phyloP scores from a whole-genome alignment of 805 yeast species.

The Grigorovia jiainica region DNA sequence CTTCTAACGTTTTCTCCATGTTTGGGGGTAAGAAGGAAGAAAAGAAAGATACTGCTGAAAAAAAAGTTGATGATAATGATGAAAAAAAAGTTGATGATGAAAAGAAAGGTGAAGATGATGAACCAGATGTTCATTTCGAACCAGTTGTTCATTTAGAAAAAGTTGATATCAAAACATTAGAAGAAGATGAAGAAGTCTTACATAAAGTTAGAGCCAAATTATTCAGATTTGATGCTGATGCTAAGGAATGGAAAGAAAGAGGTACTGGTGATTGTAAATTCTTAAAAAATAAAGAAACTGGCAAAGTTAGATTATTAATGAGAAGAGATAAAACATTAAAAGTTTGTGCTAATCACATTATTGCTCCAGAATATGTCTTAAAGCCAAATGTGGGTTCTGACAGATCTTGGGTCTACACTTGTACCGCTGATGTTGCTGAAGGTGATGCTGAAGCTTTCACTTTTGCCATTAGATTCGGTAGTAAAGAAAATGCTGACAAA shows the following conservation, averaged over 20 bases:
- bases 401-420: slow-evolving; percentile 96
- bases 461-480: slow-evolving; percentile 90
- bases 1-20: slow-evolving; percentile 84
- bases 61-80: slow-evolving; percentile 20
- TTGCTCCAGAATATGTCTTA: slow-evolving; percentile 71
- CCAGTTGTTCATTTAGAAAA: slow-evolving; percentile 91
- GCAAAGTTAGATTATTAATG: slow-evolving; percentile 87
- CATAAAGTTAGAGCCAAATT: slow-evolving; percentile 90
- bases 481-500: slow-evolving; percentile 86
- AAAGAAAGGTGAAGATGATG: slow-evolving; percentile 34
- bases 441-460: slow-evolving; percentile 95
- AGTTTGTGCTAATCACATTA: slow-evolving; percentile 94
- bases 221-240: slow-evolving; percentile 77
- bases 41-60: slow-evolving; percentile 30
- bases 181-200: slow-evolving; percentile 76
- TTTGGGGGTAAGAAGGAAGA: slow-evolving; percentile 84
- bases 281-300: slow-evolving; percentile 74
- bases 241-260: slow-evolving; percentile 97
- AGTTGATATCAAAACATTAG: slow-evolving; percentile 93
- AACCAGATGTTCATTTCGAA: slow-evolving; percentile 74
- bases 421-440: slow-evolving; percentile 89
- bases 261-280: slow-evolving; percentile 98
- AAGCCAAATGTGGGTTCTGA: slow-evolving; percentile 94
- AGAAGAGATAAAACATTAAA: slow-evolving; percentile 98
- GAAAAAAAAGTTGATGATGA: slow-evolving; percentile 23